Evolutionary conservation across 371 early-diverging fungal genomes (phyloP).

Genomic region (Mucor sp.): DNA sequence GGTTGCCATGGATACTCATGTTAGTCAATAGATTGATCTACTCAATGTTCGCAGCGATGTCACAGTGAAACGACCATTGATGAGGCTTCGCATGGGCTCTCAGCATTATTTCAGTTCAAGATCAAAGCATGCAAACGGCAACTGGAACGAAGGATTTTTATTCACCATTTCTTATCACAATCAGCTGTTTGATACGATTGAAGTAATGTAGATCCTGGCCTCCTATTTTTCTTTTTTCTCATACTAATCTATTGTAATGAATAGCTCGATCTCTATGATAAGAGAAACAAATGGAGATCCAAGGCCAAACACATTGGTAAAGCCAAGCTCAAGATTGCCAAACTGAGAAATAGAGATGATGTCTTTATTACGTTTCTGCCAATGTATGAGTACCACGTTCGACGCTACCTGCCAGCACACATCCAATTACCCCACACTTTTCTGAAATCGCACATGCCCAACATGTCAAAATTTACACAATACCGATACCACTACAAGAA

Average conservation of each 20-base stretch:
- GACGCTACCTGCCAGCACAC: slow-evolving; percentile 46
- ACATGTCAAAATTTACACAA: slow-evolving; percentile 27
- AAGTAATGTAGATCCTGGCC: slow-evolving; percentile 18
- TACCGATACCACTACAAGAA: slow-evolving; percentile 12
- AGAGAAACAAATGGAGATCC: slow-evolving; percentile 37
- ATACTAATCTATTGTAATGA: background rate
- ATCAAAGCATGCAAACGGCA: slow-evolving; percentile 35
- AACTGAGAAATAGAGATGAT: slow-evolving; percentile 35
- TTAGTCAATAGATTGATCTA: slow-evolving; percentile 37
- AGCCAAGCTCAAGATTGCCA: slow-evolving; percentile 45
- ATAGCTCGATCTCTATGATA: slow-evolving; percentile 46
- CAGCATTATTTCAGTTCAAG: slow-evolving; percentile 44
- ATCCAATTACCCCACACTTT: slow-evolving; percentile 51
- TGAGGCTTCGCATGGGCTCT: slow-evolving; percentile 50
- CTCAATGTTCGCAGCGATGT: slow-evolving; percentile 46
- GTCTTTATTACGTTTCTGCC: slow-evolving; percentile 54
- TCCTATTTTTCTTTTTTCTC: background rate
- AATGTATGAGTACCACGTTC: slow-evolving; percentile 54
- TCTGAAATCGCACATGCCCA: slow-evolving; percentile 48
- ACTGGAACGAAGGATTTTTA: slow-evolving; percentile 49
- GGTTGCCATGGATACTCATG: background rate
- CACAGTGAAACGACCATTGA: slow-evolving; percentile 34
- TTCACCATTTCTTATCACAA: slow-evolving; percentile 3
- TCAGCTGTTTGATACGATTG: slow-evolving; percentile 31
- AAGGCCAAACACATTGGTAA: slow-evolving; percentile 46